Base-by-base conservation (phyloP, 2,329 filamentous ascomycete species). In the Colletotrichum limetticola region DNA sequence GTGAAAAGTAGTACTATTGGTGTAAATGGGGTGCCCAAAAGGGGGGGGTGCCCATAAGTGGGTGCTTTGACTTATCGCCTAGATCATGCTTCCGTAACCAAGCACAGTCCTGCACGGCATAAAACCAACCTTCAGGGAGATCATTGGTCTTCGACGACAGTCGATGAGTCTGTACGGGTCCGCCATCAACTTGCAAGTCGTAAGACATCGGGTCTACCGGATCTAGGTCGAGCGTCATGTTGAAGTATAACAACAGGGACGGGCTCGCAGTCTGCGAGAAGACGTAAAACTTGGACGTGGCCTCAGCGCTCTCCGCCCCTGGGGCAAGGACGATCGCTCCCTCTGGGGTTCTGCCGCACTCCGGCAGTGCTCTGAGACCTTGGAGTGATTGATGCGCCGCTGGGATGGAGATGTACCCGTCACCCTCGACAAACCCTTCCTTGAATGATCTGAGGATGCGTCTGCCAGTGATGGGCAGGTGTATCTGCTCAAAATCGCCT, bases 141-240 rank as follows among this genome's bases (percentile, higher is more conserved):
- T 82, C 85, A 71, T 30, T 76, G 73, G 7, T 67, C 67, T 3
- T 66, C 37, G 6, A 77, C 80, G 1, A 85, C 11, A 83, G 76
- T 5, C 79, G 77, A 3, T 78, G 78, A 30, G 76, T 79, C 49
- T 78, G 76, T 1, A 76, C 77, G 32, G 84, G 77, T 3, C 81
- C 79, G 28, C 84, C 81, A 59, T 89, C 85, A 19, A 90, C 78
- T 6, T 85, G 83, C 3, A 89, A 79, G 5, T 88, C 85, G 74
- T 88, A 90, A 5, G 82, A 82, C 78, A 91, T 86, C 2, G 83
- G 85, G 1, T 83, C 81, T 26, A 81, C 79, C 1, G 88, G 87
- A 68, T 88, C 84, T 6, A 86, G 84, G 75, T 90, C 89, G 5
- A 89, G 82, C 0, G 85, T 81, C 64, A 78, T 80, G 68, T 79